phyloP scores from a whole-genome alignment of 1,284 basidiomycete species.

The Porogramme epimiltina region DNA sequence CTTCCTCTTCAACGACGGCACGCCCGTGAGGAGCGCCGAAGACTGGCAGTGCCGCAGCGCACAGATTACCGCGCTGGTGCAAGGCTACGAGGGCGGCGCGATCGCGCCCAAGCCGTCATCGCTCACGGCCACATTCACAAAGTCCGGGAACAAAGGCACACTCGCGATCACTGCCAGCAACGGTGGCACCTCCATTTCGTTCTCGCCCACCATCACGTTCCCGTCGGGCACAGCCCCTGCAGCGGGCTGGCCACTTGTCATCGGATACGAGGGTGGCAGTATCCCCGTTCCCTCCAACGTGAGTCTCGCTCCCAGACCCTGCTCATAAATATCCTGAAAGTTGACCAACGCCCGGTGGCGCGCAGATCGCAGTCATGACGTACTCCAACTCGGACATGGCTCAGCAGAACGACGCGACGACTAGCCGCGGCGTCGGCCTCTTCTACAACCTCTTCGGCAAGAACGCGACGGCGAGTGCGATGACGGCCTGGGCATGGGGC shows the following conservation, averaged over 20 bases:
- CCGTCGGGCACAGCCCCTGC: slow-evolving; percentile 44
- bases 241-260: slow-evolving; percentile 47
- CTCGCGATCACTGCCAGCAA: slow-evolving; percentile 46
- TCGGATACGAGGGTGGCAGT: slow-evolving; percentile 50
- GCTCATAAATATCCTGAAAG: background rate
- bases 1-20: slow-evolving; percentile 47
- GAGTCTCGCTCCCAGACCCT: slow-evolving; percentile 6
- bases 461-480: slow-evolving; percentile 45
- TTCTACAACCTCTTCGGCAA: slow-evolving; percentile 56
- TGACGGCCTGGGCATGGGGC: slow-evolving; percentile 61
- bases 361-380: slow-evolving; percentile 44
- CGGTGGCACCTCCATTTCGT: slow-evolving; percentile 45
- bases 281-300: slow-evolving; percentile 49
- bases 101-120: slow-evolving; percentile 43
- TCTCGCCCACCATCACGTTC: slow-evolving; percentile 43
- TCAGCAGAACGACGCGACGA: slow-evolving; percentile 37
- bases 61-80: slow-evolving; percentile 48
- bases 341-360: slow-evolving; percentile 16
- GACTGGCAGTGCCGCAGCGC: slow-evolving; percentile 52
- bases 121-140: slow-evolving; percentile 40
- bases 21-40: slow-evolving; percentile 38
- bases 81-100: slow-evolving; percentile 50
- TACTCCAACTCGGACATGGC: slow-evolving; percentile 56
- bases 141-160: slow-evolving; percentile 37
- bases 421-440: slow-evolving; percentile 50